Evolutionary conservation across 495 filamentous ascomycete species (phyloP).

Genomic region (Parmelia sp.): DNA sequence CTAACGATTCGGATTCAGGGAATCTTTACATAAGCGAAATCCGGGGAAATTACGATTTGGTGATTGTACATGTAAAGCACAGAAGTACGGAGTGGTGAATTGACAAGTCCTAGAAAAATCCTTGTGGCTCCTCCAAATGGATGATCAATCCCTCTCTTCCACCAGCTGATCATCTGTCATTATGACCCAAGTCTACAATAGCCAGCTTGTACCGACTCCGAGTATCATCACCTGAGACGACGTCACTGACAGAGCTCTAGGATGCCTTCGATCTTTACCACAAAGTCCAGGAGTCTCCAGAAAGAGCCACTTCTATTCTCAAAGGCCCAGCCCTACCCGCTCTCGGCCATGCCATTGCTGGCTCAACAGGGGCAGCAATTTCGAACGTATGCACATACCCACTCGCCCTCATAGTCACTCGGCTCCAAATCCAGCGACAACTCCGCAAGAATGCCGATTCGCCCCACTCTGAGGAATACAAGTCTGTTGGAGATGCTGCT

Average conservation of each 20-base stretch:
- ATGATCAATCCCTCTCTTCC: not conserved
- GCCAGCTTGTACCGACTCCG: slow-evolving; percentile 24
- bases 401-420: slow-evolving; percentile 75
- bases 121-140: not conserved
- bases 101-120: not conserved
- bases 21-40: not conserved
- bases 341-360: slow-evolving; percentile 80
- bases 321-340: slow-evolving; percentile 61
- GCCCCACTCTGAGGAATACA: slow-evolving; percentile 47
- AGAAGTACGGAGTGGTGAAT: no score
- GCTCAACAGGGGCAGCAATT: slow-evolving; percentile 69
- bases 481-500: slow-evolving; percentile 59
- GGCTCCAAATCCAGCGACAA: slow-evolving; percentile 74
- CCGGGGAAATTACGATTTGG: no score
- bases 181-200: slow-evolving; percentile 29
- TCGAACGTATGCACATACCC: slow-evolving; percentile 79
- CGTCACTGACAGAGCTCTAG: slow-evolving; percentile 27
- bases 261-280: slow-evolving; percentile 48
- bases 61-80: no score
- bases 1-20: not conserved
- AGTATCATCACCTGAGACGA: not conserved
- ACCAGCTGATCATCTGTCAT: not conserved
- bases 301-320: slow-evolving; percentile 33
- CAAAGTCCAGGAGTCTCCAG: slow-evolving; percentile 36
- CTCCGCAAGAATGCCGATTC: slow-evolving; percentile 39